Percentiles rank a stretch among this genome's conserved stretches.
Conservation (phyloP, 148 eudicot genomes). For the Cornus suecica region DNA sequence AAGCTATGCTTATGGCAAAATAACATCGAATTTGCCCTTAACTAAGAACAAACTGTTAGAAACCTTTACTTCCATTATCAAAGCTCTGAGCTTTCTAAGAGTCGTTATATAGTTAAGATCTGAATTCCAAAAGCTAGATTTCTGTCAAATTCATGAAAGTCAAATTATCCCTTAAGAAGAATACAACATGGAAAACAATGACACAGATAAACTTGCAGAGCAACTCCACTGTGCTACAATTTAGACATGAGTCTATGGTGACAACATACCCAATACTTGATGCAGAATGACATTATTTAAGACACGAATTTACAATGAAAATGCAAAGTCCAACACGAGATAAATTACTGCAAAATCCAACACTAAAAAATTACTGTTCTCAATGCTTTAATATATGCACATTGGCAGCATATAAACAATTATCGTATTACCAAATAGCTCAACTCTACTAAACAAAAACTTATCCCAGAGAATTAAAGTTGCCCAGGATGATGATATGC, state of each 20-base stretch:
- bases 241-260: not conserved
- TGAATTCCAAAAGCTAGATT: not conserved
- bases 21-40: not conserved
- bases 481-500: not conserved
- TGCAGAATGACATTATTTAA: not conserved
- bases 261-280: not conserved
- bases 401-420: not conserved
- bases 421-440: not conserved
- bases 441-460: not conserved
- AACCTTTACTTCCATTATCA: not conserved
- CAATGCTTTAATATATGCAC: not conserved
- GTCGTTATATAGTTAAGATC: not conserved
- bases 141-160: not conserved
- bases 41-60: not conserved
- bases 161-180: not conserved
- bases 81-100: not conserved
- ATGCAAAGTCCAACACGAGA: not conserved
- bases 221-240: not conserved
- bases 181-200: not conserved
- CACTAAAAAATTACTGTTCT: not conserved
- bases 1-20: not conserved
- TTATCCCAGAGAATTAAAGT: not conserved
- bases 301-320: not conserved
- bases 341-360: not conserved
- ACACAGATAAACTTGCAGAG: not conserved